phyloP scores from a whole-genome alignment of 2,329 filamentous ascomycete species.

The Orbilia oligospora region DNA sequence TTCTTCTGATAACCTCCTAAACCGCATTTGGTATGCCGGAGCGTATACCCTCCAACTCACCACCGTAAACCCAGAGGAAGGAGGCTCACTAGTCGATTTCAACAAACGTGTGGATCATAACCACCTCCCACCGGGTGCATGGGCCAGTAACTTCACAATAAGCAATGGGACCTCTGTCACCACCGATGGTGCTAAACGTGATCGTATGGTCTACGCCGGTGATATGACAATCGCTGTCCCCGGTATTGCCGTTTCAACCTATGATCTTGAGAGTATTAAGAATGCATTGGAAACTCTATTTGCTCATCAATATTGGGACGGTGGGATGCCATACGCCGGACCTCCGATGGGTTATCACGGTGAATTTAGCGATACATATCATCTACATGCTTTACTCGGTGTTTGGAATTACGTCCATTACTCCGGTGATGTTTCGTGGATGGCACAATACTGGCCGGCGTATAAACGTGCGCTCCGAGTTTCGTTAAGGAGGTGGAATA shows the following conservation, averaged over 20 bases:
- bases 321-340: conserved; percentile 71
- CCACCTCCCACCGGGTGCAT: conserved; percentile 55
- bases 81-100: conserved; percentile 64
- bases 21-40: conserved; percentile 70
- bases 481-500: conserved; percentile 64
- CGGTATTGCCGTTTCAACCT: conserved; percentile 72
- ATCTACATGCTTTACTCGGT: conserved; percentile 74
- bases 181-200: conserved; percentile 74
- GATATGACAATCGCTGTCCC: conserved; percentile 75
- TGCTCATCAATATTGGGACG: conserved; percentile 68
- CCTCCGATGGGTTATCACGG: conserved; percentile 65
- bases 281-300: conserved; percentile 71
- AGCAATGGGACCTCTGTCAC: conserved; percentile 65
- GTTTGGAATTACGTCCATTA: conserved; percentile 74
- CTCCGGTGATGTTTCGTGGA: conserved; percentile 70
- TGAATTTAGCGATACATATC: conserved; percentile 72
- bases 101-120: conserved; percentile 48
- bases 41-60: conserved; percentile 69
- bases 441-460: conserved; percentile 66
- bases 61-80: conserved; percentile 65
- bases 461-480: conserved; percentile 65
- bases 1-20: conserved; percentile 70
- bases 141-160: conserved; percentile 66
- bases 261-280: conserved; percentile 70
- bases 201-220: conserved; percentile 75